Percentiles rank a stretch among this genome's conserved stretches.
Evolutionary conservation across 345 rosid species (phyloP).

Genomic region (Bruguiera sexangula): DNA sequence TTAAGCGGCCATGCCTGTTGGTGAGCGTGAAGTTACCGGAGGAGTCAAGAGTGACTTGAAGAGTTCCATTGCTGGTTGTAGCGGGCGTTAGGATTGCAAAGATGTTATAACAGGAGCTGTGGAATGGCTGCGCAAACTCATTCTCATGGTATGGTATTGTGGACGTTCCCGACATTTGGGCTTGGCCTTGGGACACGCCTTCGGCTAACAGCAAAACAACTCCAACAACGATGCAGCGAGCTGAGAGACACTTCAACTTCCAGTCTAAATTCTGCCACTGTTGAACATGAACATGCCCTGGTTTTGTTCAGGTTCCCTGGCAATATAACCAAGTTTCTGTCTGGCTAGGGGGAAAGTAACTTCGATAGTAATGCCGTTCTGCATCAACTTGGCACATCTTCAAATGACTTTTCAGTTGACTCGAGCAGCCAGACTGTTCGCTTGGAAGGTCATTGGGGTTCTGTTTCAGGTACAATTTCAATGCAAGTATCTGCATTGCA

Average conservation of each 20-base stretch:
- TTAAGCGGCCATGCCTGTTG: neutral
- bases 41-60: no score
- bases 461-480: conserved; percentile 43
- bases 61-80: no score
- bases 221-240: no score
- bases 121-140: no score
- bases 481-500: neutral
- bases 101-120: no score
- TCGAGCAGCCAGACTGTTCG: conserved; percentile 51
- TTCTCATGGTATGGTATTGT: no score
- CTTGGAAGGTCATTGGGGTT: conserved; percentile 61
- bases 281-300: conserved; percentile 23
- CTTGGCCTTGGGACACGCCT: no score
- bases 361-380: conserved; percentile 11
- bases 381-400: conserved; percentile 26
- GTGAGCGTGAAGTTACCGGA: no score
- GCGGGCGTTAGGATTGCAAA: no score
- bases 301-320: conserved; percentile 22
- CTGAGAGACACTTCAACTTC: no score
- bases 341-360: conserved; percentile 24
- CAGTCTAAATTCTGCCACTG: conserved; percentile 14
- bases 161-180: no score
- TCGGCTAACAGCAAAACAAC: no score
- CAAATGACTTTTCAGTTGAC: conserved; percentile 37
- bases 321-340: conserved; percentile 9